These are phyloP conservation scores for Vigna mungo DNA, from an alignment of 306 rosid genomes.

Conservation along the genomic window DNA sequence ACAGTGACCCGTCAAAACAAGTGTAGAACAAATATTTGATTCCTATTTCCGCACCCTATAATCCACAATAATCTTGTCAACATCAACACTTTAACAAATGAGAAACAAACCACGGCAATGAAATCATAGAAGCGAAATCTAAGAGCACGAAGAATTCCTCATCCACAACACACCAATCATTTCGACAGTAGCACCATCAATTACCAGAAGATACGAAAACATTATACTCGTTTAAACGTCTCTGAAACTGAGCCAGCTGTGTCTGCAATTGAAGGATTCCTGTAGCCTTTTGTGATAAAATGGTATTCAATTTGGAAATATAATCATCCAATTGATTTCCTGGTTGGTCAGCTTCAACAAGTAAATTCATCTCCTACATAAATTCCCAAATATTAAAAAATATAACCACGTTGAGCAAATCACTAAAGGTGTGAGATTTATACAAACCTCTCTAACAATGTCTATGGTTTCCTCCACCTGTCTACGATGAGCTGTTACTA, in stretches of 20 bases:
- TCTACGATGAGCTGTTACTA: constrained; percentile 79
- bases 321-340: constrained; percentile 85
- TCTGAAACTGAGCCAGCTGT: constrained; percentile 83
- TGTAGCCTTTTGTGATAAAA: constrained; percentile 85
- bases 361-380: constrained; percentile 89
- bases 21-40: neutral
- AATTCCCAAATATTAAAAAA: constrained; percentile 31
- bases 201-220: constrained; percentile 65
- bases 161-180: constrained; percentile 31
- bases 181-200: constrained; percentile 44
- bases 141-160: constrained; percentile 36
- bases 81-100: constrained; percentile 18
- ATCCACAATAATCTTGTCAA: constrained; percentile 36
- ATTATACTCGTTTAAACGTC: constrained; percentile 71
- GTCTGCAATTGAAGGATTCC: constrained; percentile 83
- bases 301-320: constrained; percentile 69
- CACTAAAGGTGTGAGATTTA: constrained; percentile 11
- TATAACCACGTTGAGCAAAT: neutral
- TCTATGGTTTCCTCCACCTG: constrained; percentile 94
- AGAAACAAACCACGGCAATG: constrained; percentile 43
- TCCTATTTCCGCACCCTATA: constrained; percentile 37
- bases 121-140: constrained; percentile 40
- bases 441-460: constrained; percentile 77
- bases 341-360: constrained; percentile 82
- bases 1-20: constrained; percentile 36